These are phyloP conservation scores for Globisporangium canariense DNA, from an alignment of 352 stramenopile genomes.

Conservation along the genomic window DNA sequence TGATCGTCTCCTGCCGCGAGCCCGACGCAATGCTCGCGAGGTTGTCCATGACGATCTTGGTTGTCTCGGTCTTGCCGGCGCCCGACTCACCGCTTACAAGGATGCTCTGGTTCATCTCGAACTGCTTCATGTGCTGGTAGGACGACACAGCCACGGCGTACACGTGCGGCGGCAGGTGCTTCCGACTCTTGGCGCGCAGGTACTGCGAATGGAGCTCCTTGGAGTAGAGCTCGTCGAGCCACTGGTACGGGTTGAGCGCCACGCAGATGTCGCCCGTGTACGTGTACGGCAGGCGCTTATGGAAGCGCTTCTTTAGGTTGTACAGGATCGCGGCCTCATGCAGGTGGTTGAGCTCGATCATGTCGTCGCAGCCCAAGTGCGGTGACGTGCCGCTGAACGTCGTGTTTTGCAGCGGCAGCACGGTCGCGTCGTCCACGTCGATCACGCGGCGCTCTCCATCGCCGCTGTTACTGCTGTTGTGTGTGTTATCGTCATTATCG, in stretches of 20 bases:
- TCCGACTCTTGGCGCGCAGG: conserved; percentile 32
- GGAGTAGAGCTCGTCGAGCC: conserved; percentile 79
- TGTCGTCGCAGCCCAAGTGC: conserved; percentile 49
- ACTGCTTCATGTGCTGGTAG: conserved; percentile 59
- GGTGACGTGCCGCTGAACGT: no score
- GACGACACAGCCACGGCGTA: conserved; percentile 69
- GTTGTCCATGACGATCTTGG: conserved; percentile 90
- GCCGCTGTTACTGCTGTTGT: no score
- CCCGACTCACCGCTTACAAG: conserved; percentile 85
- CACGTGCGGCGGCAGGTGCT: conserved; percentile 63
- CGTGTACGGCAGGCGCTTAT: conserved; percentile 88
- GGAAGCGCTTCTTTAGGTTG: conserved; percentile 84
- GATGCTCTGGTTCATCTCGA: conserved; percentile 75
- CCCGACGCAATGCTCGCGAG: conserved; percentile 64
- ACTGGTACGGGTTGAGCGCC: conserved; percentile 96
- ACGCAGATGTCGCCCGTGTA: conserved; percentile 96
- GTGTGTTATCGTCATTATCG: no score
- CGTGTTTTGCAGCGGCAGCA: no score
- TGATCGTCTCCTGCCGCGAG: conserved; percentile 58
- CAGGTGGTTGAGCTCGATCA: conserved; percentile 84
- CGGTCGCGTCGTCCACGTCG: no score
- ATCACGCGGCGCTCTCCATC: no score
- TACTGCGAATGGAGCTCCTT: conserved; percentile 69
- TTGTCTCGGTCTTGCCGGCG: conserved; percentile 93
- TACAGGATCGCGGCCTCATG: conserved; percentile 90